Evolutionary conservation across 257 asterid genomes (phyloP).

Genomic region (Mentha longifolia): DNA sequence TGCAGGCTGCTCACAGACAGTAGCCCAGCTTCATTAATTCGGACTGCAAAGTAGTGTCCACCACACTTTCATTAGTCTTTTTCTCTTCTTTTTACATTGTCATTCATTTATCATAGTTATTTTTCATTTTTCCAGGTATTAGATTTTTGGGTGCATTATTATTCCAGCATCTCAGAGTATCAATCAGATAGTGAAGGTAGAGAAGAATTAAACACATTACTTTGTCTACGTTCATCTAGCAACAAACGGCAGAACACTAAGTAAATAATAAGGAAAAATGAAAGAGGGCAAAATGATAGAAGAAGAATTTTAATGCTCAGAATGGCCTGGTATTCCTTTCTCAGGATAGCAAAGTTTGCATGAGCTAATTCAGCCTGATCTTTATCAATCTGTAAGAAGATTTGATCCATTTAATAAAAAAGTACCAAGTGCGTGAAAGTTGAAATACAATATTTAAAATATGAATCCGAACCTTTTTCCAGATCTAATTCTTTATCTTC

Average conservation of each 20-base stretch:
- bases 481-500: conserved; percentile 80
- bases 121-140: conserved; percentile 10
- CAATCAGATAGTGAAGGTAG: not conserved
- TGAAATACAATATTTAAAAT: conserved; percentile 22
- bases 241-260: conserved; percentile 10
- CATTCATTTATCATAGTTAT: not conserved
- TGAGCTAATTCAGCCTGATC: conserved; percentile 88
- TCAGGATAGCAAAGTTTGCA: conserved; percentile 73
- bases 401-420: conserved; percentile 20
- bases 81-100: not conserved
- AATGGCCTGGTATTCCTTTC: conserved; percentile 81
- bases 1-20: not conserved
- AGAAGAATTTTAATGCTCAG: conserved; percentile 52
- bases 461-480: conserved; percentile 65
- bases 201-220: not conserved
- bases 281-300: not conserved
- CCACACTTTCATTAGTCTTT: not conserved
- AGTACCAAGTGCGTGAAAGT: conserved; percentile 8
- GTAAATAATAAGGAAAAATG: not conserved
- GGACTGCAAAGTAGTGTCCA: not conserved
- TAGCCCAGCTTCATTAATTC: conserved; percentile 9
- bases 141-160: not conserved
- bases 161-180: conserved; percentile 27
- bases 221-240: conserved; percentile 1
- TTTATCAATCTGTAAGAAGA: conserved; percentile 66